A percentile compares a stretch with the other conserved stretches of the same genome.
These are phyloP conservation scores for Talaromyces sp. DNA, from an alignment of 2,329 filamentous ascomycete genomes.

Conservation along the genomic window DNA sequence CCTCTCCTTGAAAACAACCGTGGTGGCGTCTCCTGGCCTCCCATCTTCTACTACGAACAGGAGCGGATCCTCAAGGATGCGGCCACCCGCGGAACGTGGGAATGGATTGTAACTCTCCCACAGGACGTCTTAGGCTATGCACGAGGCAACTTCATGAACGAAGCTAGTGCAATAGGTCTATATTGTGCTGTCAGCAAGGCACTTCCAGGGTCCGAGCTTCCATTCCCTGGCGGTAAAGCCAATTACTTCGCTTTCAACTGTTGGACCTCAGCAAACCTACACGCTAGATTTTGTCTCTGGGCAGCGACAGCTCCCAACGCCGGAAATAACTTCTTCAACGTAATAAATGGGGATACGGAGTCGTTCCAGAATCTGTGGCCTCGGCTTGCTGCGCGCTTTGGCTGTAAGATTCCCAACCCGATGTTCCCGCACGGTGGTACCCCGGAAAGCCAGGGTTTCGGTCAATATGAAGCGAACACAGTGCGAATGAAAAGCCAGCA, in stretches of 20 bases:
- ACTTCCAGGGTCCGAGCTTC: conserved; percentile 26
- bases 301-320: conserved; percentile 13
- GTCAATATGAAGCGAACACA: conserved; percentile 17
- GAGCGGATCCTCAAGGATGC: not conserved
- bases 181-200: conserved; percentile 22
- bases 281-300: not conserved
- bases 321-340: not conserved
- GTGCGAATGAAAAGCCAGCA: conserved; percentile 20
- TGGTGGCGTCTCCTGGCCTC: not conserved
- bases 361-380: not conserved
- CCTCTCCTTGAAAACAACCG: not conserved
- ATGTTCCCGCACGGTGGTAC: not conserved
- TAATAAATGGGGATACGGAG: not conserved
- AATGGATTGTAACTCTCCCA: not conserved
- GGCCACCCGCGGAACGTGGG: not conserved
- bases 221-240: not conserved
- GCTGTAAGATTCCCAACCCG: not conserved
- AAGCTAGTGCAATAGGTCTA: not conserved
- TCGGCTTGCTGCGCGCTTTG: not conserved
- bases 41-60: not conserved
- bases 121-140: not conserved
- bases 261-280: not conserved
- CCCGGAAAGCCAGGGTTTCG: not conserved
- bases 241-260: not conserved
- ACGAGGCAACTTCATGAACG: not conserved